Evolutionary conservation across 192 early-diverging fungal species (phyloP).

Genomic region (Thamnidium elegans): DNA sequence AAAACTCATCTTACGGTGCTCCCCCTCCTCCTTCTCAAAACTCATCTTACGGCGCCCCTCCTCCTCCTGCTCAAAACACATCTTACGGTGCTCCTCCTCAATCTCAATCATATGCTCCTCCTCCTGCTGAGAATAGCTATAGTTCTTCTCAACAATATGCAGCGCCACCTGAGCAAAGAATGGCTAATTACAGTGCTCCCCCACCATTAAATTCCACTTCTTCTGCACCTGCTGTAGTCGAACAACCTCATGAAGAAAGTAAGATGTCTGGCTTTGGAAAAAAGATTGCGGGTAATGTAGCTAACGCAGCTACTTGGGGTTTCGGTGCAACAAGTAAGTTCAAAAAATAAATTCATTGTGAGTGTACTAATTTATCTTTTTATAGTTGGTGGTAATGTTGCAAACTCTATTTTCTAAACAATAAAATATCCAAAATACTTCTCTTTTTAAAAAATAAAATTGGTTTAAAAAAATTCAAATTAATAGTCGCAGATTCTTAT

Average conservation of each 20-base stretch:
- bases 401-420: conserved; percentile 20
- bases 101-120: no score
- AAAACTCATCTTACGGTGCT: no score
- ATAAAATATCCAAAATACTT: no score
- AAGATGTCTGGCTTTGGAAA: conserved; percentile 28
- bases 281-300: conserved; percentile 29
- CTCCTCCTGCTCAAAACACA: no score
- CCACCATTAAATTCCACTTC: conserved; percentile 2
- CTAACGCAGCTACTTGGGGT: conserved; percentile 24
- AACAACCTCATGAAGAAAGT: conserved; percentile 3
- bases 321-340: conserved; percentile 31
- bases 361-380: neutral
- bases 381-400: conserved; percentile 18
- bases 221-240: conserved; percentile 10
- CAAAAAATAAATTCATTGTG: no score
- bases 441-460: no score
- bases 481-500: no score
- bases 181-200: conserved; percentile 1
- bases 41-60: no score
- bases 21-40: no score
- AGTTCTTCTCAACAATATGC: neutral
- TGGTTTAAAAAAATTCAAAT: no score
- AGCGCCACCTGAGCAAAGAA: conserved; percentile 10
- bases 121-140: neutral
- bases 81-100: no score